Conservation (phyloP, 2,329 filamentous ascomycete species). For the Hymenoscyphus fraxineus region DNA sequence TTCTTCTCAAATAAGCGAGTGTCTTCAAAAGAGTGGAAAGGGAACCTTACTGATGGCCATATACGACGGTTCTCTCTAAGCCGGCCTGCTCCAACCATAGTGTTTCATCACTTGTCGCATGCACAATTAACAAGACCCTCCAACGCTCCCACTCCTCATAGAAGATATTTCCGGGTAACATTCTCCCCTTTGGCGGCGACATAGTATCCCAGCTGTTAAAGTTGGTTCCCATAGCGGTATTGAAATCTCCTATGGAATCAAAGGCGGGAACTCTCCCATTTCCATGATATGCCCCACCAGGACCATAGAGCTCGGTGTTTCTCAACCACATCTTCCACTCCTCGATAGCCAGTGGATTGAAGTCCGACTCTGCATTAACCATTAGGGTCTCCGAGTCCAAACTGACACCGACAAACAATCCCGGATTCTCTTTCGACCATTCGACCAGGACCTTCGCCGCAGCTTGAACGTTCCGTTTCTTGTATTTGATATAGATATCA, state of each 20-base stretch:
- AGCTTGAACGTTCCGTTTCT: constrained; percentile 19
- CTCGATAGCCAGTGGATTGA: constrained; percentile 15
- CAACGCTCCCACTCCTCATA: constrained; percentile 20
- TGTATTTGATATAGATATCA: constrained; percentile 15
- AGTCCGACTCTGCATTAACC: constrained; percentile 12
- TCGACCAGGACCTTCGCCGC: constrained; percentile 12
- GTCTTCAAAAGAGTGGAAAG: neutral
- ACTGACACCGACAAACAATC: constrained; percentile 18
- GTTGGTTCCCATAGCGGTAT: constrained; percentile 10
- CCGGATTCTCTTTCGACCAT: constrained; percentile 12
- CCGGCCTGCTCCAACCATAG: constrained; percentile 18
- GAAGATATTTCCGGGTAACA: constrained; percentile 15
- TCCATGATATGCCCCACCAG: constrained; percentile 16
- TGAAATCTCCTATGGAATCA: constrained; percentile 15
- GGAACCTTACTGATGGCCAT: constrained; percentile 14
- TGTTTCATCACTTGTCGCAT: constrained; percentile 18
- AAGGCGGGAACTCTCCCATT: constrained; percentile 15
- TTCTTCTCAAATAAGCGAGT: constrained; percentile 2
- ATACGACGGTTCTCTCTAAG: constrained; percentile 15
- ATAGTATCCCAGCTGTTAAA: constrained; percentile 17
- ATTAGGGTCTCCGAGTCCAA: constrained; percentile 19
- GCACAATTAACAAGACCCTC: constrained; percentile 16
- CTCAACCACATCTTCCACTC: constrained; percentile 22
- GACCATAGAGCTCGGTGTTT: constrained; percentile 19
- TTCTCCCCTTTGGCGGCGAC: constrained; percentile 8